Percentiles rank a stretch among this genome's conserved stretches.
These are phyloP conservation scores for Kuraishia borneana DNA, from an alignment of 805 yeast genomes.

Conservation along the genomic window DNA sequence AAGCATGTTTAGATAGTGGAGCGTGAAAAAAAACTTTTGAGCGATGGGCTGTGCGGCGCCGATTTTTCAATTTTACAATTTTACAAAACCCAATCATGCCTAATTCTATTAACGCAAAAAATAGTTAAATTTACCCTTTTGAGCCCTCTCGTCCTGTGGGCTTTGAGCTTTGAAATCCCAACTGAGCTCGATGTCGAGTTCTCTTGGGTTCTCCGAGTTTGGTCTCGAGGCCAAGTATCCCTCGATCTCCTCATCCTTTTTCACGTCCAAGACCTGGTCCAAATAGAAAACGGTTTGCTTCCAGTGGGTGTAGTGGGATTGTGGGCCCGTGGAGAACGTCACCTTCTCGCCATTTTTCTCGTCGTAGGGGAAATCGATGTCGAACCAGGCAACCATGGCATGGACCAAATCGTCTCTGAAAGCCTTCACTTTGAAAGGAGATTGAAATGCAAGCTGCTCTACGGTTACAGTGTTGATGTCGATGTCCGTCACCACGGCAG, in stretches of 20 bases:
- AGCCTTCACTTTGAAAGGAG: constrained; percentile 60
- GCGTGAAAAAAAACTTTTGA: too few species aligned
- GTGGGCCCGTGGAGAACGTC: constrained; percentile 88
- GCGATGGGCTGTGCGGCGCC: too few species aligned
- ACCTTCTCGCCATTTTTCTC: constrained; percentile 41
- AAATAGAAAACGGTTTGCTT: constrained; percentile 94
- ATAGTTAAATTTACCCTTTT: constrained; percentile 50
- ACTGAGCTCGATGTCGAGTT: constrained; percentile 68
- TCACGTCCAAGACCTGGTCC: constrained; percentile 65
- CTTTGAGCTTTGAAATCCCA: constrained; percentile 40
- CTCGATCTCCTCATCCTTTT: constrained; percentile 62
- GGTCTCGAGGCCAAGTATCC: constrained; percentile 74
- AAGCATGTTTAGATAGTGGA: too few species aligned
- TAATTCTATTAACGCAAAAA: constrained; percentile 69
- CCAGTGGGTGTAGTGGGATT: constrained; percentile 94
- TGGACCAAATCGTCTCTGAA: constrained; percentile 74
- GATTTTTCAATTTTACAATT: too few species aligned
- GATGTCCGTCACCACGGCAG: constrained; percentile 61
- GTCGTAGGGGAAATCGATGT: constrained; percentile 72
- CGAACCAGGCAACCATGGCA: constrained; percentile 92
- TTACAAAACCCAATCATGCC: too few species aligned
- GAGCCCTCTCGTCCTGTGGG: constrained; percentile 30
- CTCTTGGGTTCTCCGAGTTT: constrained; percentile 72
- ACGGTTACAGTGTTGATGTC: constrained; percentile 84
- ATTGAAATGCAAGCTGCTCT: constrained; percentile 69